Base-by-base conservation (phyloP, 192 early-diverging fungal species). In the Coemansia sp. region DNA sequence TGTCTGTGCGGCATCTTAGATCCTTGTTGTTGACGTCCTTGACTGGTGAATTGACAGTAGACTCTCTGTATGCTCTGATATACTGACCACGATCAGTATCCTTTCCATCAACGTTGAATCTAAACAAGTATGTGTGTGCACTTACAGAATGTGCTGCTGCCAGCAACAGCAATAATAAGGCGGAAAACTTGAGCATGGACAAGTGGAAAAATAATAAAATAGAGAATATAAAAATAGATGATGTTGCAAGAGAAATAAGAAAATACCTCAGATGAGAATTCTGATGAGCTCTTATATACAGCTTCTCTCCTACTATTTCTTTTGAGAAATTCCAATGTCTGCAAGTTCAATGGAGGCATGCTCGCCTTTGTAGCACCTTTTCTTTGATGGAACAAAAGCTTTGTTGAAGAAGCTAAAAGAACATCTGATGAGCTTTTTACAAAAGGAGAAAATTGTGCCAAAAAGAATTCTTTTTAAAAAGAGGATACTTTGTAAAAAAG, bases 1-100 rank as follows among this genome's bases (percentile, higher is more conserved):
- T 58, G 55, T 58, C 55, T 58, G 55, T 33, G 16, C 55, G 55
- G 15, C 55, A 58, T 34, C 55, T 58, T 16, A 58, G 29, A 18
- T 58, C 55, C 55, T 34, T 34, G 55, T 16, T 5, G 5, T 16
- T 58, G 4, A 16, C 16, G 29, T 58, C 55, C 55, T 58, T 58
- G 27, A 34, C 31, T 58, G 55, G 55, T 15, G 55, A 33, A 33
- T 58, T 58, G 55, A 58, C 55, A 36, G 55, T 58, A 34, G 29
- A 34, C 16, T 58, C 55, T 33, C 55, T 58, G 15, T 58, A 58
- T 2, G 27, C 31, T 24, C 55, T 58, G 16, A 58, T 58, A 31
- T 33, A 58, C 16, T 58, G 15, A 15, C 33, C 31, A 34, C 55
- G 55, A 4, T 18, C 5, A 6, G 55, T 58, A 7, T 58, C 16